Evolutionary conservation across 495 filamentous ascomycete genomes (phyloP), one percentile per base, ranked within the genome.

Genomic region (Annulohypoxylon bovei): DNA sequence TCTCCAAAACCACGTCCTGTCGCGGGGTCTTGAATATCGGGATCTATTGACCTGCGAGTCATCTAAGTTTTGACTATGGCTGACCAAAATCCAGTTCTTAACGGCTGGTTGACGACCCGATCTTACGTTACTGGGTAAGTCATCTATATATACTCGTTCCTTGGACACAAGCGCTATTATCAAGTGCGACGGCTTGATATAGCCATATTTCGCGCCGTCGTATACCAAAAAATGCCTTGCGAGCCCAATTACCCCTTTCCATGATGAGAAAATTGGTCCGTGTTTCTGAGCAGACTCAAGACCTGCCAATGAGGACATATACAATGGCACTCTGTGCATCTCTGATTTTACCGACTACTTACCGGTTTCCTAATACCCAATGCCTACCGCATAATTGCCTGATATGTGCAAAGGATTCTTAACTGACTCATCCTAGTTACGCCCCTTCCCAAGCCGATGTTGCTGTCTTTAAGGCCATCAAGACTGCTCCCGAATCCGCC

Each of bases 211-310:
- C 54, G 49, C 39, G 27, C 35, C 32, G 40, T 39, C 14, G 28
- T 58, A 44, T 39, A 16, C 39, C 55, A 60, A 59, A 27, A 27
- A 22, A n/a, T 61, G 27, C 47, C 62, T 50, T 61, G 44, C 60
- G 57, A 74, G 62, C 58, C 57, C 50, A 67, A 62, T 20, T 47
- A 58, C 59, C 60, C 58, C 30, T 42, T 81, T 80, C 79, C 76
- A 88, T 95, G 93, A 97, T 96, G 93, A 95, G 86, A 88, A 75
- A 88, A 90, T 93, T 96, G 93, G 94, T 97, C 94, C 94, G 94
- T 97, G 94, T 97, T 97, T 87, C 93, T 89, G 92, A 97, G 91
- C 91, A 90, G 94, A 90, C 86, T 93, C 93, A 97, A 97, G 93
- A 96, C 91, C 91, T 92, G 91, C 88, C 84, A 86, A 88, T 89